Evolutionary conservation across 805 yeast species (phyloP).

Genomic region (Metschnikowia amazonensis): DNA sequence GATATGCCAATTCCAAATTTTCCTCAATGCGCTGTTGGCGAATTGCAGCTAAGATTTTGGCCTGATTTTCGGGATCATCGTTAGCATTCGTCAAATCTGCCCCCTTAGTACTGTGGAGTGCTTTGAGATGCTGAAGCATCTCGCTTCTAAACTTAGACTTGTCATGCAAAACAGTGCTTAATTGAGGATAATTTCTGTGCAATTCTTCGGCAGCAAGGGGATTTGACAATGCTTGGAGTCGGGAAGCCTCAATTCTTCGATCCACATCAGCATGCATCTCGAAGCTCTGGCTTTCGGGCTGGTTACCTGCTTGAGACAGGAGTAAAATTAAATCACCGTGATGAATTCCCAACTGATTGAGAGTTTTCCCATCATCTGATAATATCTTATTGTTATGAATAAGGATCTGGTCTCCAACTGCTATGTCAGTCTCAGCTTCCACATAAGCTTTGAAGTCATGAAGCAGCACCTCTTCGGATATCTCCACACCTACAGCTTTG

Average conservation of each 20-base stretch:
- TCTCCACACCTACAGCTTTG: slow-evolving; percentile 47
- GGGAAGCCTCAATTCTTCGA: slow-evolving; percentile 36
- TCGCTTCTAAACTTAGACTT: slow-evolving; percentile 44
- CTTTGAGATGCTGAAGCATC: slow-evolving; percentile 23
- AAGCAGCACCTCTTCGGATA: slow-evolving; percentile 59
- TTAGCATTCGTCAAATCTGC: not conserved
- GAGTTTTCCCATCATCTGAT: slow-evolving; percentile 28
- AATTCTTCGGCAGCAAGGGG: slow-evolving; percentile 38
- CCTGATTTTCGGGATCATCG: slow-evolving; percentile 66
- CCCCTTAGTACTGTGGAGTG: slow-evolving; percentile 26
- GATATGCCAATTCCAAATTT: slow-evolving; percentile 74
- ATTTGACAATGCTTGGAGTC: slow-evolving; percentile 47
- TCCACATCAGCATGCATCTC: not conserved
- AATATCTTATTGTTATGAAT: slow-evolving; percentile 45
- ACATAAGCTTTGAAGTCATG: slow-evolving; percentile 70
- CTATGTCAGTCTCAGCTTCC: slow-evolving; percentile 62
- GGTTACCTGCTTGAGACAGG: slow-evolving; percentile 13
- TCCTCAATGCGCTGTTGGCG: slow-evolving; percentile 74
- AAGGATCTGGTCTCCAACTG: slow-evolving; percentile 45
- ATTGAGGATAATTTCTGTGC: slow-evolving; percentile 41
- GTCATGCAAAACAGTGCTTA: slow-evolving; percentile 45
- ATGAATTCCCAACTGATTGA: slow-evolving; percentile 46
- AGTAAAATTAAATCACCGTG: slow-evolving; percentile 59
- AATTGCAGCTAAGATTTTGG: slow-evolving; percentile 60
- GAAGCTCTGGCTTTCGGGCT: not conserved